These are phyloP conservation scores for Pseudotsuga menziesii DNA, from an alignment of 75 land plant species.

Conservation along the genomic window DNA sequence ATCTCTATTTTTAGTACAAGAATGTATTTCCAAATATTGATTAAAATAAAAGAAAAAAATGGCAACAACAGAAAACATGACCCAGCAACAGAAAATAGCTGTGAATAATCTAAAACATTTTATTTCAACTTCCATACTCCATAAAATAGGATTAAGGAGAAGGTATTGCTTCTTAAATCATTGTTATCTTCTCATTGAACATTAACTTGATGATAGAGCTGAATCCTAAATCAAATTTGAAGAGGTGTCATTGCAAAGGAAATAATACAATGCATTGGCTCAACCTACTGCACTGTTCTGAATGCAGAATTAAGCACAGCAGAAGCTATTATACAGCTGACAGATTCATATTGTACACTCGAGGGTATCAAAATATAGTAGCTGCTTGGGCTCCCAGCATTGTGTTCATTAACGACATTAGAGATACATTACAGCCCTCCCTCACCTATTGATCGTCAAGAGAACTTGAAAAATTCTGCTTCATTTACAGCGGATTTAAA, in stretches of 20 bases:
- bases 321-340: not conserved
- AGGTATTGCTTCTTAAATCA: not conserved
- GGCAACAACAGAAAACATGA: not conserved
- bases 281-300: constrained; percentile 3
- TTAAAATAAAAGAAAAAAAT: not conserved
- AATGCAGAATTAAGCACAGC: constrained; percentile 4
- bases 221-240: not conserved
- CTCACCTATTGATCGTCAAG: not conserved
- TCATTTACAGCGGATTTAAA: not conserved
- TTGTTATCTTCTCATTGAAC: not conserved
- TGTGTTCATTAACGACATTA: not conserved
- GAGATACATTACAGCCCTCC: not conserved
- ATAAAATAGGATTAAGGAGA: not conserved
- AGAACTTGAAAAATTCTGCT: not conserved
- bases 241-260: constrained; percentile 6
- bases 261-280: constrained; percentile 6
- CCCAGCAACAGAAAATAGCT: not conserved
- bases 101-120: not conserved
- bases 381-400: not conserved
- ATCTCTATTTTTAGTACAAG: constrained; percentile 2
- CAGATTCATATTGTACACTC: not conserved
- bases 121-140: not conserved
- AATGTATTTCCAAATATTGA: not conserved
- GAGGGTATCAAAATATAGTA: not conserved
- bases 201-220: constrained; percentile 1